These are phyloP conservation scores for Yamadazyma kitorensis DNA, from an alignment of 805 yeast genomes.

Conservation along the genomic window DNA sequence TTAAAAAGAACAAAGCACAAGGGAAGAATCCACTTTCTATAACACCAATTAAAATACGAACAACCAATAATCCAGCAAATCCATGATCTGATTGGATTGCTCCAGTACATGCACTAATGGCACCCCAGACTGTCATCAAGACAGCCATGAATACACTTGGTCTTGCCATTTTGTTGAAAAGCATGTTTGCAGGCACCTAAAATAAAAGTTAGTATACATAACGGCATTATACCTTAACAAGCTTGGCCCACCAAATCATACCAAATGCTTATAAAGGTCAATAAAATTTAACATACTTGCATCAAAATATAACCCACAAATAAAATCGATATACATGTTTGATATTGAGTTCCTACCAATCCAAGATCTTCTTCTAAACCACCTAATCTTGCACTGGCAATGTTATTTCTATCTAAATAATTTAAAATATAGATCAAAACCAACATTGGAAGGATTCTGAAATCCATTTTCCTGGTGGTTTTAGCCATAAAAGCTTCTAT, in stretches of 20 bases:
- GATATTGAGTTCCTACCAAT: conserved; percentile 42
- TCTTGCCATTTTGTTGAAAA: conserved; percentile 43
- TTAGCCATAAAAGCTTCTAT: conserved; percentile 40
- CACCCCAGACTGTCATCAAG: conserved; percentile 53
- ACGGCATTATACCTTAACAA: too few species aligned
- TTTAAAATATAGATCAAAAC: conserved; percentile 51
- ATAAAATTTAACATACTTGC: too few species aligned
- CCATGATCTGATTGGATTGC: conserved; percentile 33
- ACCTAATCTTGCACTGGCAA: conserved; percentile 53
- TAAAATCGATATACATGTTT: conserved; percentile 51
- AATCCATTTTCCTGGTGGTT: conserved; percentile 47
- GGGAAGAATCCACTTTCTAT: conserved; percentile 47
- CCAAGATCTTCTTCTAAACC: conserved; percentile 45
- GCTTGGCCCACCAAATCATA: too few species aligned
- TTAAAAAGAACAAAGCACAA: conserved; percentile 47
- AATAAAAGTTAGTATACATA: too few species aligned
- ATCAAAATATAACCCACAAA: conserved; percentile 48
- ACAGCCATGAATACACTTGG: conserved; percentile 51
- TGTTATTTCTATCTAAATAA: conserved; percentile 50
- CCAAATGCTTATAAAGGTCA: too few species aligned
- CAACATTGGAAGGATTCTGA: conserved; percentile 48
- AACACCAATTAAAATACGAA: conserved; percentile 48
- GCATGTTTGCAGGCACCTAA: conserved; percentile 49
- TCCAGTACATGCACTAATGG: conserved; percentile 46
- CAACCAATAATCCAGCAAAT: conserved; percentile 43